A percentile compares a stretch with the other conserved stretches of the same genome.
phyloP scores from a whole-genome alignment of 768 basidiomycete species.

The Tephrocybe sp. region DNA sequence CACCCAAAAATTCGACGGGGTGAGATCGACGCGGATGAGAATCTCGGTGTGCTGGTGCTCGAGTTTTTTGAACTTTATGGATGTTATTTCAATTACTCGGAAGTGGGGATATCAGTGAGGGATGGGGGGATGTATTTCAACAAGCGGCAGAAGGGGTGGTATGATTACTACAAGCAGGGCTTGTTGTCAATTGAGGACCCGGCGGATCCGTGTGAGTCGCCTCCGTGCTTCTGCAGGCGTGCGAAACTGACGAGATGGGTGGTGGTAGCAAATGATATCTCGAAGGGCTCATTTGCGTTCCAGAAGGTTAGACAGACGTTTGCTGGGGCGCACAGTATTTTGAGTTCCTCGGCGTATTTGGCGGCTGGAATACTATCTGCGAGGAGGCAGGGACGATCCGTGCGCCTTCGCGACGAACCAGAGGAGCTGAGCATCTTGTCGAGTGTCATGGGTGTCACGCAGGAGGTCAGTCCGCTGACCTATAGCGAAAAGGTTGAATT shows the following conservation, averaged over 20 bases:
- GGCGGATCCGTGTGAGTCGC: constrained; percentile 73
- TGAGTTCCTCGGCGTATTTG: constrained; percentile 73
- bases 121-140: constrained; percentile 88
- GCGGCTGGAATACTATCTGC: constrained; percentile 64
- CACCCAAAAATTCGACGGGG: constrained; percentile 91
- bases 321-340: constrained; percentile 75
- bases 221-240: not conserved
- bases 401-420: constrained; percentile 46
- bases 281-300: constrained; percentile 84
- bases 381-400: constrained; percentile 48
- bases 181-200: constrained; percentile 93
- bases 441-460: constrained; percentile 78
- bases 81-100: constrained; percentile 85
- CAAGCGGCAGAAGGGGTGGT: constrained; percentile 84
- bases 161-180: constrained; percentile 51
- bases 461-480: constrained; percentile 56
- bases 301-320: constrained; percentile 79
- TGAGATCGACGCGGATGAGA: constrained; percentile 84
- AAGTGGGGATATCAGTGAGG: constrained; percentile 85
- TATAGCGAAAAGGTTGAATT: not conserved
- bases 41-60: constrained; percentile 91
- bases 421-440: constrained; percentile 79
- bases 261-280: constrained; percentile 92
- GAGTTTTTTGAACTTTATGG: constrained; percentile 99
- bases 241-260: not conserved